Evolutionary conservation across 1,284 basidiomycete genomes (phyloP).

Genomic region (Ceratobasidium sp.): DNA sequence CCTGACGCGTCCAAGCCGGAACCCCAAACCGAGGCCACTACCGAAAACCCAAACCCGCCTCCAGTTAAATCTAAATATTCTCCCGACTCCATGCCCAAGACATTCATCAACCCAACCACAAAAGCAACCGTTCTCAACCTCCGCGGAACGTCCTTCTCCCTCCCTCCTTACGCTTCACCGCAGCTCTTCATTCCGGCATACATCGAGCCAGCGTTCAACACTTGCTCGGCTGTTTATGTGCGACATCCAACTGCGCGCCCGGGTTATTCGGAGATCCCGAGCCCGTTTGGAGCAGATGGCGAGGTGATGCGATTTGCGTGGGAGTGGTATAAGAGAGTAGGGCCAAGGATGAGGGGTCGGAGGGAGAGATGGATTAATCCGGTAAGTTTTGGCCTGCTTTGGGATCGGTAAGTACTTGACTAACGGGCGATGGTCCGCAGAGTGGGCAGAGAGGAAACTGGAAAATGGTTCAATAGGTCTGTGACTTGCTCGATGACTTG

Average conservation of each 20-base stretch:
- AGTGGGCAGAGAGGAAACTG: slow-evolving; percentile 35
- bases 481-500: background rate
- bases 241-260: slow-evolving; percentile 96
- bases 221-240: slow-evolving; percentile 94
- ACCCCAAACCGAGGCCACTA: slow-evolving; percentile 48
- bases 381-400: background rate
- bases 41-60: slow-evolving; percentile 47
- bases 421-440: background rate
- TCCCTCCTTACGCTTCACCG: slow-evolving; percentile 90
- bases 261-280: slow-evolving; percentile 91
- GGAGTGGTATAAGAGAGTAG: slow-evolving; percentile 89
- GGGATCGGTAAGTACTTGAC: background rate
- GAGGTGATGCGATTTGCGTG: slow-evolving; percentile 85
- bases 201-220: slow-evolving; percentile 89
- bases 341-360: slow-evolving; percentile 76
- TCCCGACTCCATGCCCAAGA: slow-evolving; percentile 19
- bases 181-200: slow-evolving; percentile 97
- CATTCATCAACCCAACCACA: slow-evolving; percentile 26
- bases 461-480: slow-evolving; percentile 41
- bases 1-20: slow-evolving; percentile 2
- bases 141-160: slow-evolving; percentile 69
- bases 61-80: slow-evolving; percentile 44
- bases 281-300: slow-evolving; percentile 93
- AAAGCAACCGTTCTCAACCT: slow-evolving; percentile 39
- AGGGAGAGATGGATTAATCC: slow-evolving; percentile 58